Conservation (phyloP, 371 early-diverging fungal species). For the Fennellomyces sp. region DNA sequence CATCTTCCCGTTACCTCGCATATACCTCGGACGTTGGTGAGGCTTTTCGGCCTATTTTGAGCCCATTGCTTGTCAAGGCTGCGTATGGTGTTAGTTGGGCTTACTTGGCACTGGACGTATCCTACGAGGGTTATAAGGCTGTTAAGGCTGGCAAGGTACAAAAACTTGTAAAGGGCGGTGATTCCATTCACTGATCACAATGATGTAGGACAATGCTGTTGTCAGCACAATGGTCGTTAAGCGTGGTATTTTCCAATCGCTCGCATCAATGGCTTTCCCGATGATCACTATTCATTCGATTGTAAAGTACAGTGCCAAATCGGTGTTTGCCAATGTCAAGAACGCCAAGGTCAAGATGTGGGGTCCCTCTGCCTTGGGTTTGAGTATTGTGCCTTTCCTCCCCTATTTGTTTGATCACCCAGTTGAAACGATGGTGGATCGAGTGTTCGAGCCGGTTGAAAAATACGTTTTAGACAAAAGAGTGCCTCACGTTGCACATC, state of each 20-base stretch:
- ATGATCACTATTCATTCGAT: conserved; percentile 74
- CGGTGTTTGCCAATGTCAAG: conserved; percentile 56
- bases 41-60: conserved; percentile 75
- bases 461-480: conserved; percentile 16
- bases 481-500: conserved; percentile 12
- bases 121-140: conserved; percentile 74
- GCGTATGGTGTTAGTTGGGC: conserved; percentile 71
- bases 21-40: conserved; percentile 68
- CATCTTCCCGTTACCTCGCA: conserved; percentile 36
- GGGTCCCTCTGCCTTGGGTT: conserved; percentile 73
- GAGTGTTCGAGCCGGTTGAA: conserved; percentile 60
- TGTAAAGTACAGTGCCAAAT: conserved; percentile 69
- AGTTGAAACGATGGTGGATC: conserved; percentile 68
- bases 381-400: conserved; percentile 71
- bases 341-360: conserved; percentile 55
- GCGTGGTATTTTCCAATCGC: conserved; percentile 71
- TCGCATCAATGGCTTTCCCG: conserved; percentile 75
- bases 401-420: conserved; percentile 80
- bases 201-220: conserved; percentile 2
- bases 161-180: too few relatives aligned
- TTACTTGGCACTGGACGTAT: conserved; percentile 68
- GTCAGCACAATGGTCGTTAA: background rate
- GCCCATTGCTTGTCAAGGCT: conserved; percentile 59
- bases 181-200: too few relatives aligned
- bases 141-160: conserved; percentile 51